A percentile compares a stretch with the other conserved stretches of the same genome.
Evolutionary conservation across 345 rosid genomes (phyloP).

Genomic region (Eutrema heterophyllum): DNA sequence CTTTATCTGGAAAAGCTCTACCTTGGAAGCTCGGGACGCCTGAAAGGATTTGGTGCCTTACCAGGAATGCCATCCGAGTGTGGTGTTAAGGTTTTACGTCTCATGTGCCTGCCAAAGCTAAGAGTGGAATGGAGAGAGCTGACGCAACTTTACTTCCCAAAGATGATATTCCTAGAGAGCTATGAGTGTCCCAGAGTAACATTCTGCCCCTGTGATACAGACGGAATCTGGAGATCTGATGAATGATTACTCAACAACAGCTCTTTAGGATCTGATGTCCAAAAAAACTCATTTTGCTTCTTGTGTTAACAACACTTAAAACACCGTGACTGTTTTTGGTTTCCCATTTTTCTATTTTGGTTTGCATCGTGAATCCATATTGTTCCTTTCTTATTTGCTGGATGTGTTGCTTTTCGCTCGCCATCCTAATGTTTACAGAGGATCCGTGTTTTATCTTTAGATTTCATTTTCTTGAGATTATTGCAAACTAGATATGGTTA

Average conservation of each 20-base stretch:
- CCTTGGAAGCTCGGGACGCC: slow-evolving; percentile 19
- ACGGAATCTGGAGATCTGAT: background rate
- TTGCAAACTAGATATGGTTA: too few species aligned
- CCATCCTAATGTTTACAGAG: too few species aligned
- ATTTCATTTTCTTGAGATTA: too few species aligned
- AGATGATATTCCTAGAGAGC: background rate
- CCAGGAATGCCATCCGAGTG: background rate
- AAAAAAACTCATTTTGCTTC: too few species aligned
- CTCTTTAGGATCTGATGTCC: background rate
- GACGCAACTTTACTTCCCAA: background rate
- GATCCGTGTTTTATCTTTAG: too few species aligned
- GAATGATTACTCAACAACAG: background rate
- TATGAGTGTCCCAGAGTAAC: background rate
- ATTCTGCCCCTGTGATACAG: background rate
- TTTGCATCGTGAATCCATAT: too few species aligned
- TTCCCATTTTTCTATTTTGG: too few species aligned
- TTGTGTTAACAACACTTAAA: too few species aligned
- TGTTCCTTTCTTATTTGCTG: too few species aligned
- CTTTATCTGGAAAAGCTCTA: slow-evolving; percentile 4
- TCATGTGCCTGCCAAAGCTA: background rate
- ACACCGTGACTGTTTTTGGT: too few species aligned
- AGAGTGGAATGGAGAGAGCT: background rate
- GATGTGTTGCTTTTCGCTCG: too few species aligned
- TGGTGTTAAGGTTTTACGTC: slow-evolving; percentile 1
- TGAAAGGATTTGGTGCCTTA: background rate